phyloP scores from a whole-genome alignment of 768 basidiomycete species.

The Xanthoconium stramineum region DNA sequence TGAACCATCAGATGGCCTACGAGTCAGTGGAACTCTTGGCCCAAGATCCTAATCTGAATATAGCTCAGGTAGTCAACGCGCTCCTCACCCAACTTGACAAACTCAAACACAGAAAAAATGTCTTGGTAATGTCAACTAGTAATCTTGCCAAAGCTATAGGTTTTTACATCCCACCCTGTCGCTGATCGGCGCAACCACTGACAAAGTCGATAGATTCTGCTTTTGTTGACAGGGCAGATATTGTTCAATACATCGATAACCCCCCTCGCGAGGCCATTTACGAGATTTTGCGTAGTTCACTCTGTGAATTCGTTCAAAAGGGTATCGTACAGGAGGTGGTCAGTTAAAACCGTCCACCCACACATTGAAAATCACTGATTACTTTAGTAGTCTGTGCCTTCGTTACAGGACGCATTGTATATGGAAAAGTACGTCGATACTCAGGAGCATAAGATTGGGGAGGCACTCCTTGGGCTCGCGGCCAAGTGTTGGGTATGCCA shows the following conservation, averaged over 20 bases:
- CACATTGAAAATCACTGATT: background rate
- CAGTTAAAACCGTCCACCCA: constrained; percentile 27
- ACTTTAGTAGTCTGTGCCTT: constrained; percentile 53
- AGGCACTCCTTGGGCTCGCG: constrained; percentile 65
- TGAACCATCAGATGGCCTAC: constrained; percentile 91
- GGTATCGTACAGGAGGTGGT: constrained; percentile 68
- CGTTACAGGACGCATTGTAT: constrained; percentile 48
- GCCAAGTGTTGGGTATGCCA: constrained; percentile 71
- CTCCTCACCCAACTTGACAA: constrained; percentile 96
- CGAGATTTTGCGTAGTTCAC: constrained; percentile 81
- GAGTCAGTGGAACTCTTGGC: constrained; percentile 48
- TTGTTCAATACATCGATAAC: constrained; percentile 90
- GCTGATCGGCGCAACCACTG: background rate
- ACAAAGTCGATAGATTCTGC: constrained; percentile 64
- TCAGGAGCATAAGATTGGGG: constrained; percentile 51
- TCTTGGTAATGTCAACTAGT: constrained; percentile 93
- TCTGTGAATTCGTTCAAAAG: constrained; percentile 74
- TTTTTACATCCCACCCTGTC: constrained; percentile 31
- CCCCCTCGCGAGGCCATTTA: constrained; percentile 92
- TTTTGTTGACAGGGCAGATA: constrained; percentile 95
- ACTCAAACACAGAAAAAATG: constrained; percentile 88
- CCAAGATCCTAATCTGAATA: background rate
- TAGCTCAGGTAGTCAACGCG: constrained; percentile 90
- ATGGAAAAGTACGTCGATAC: constrained; percentile 35
- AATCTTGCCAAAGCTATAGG: constrained; percentile 95